These are phyloP conservation scores for Hsuehochloa calcarea DNA, from an alignment of 176 grass and related monocot species.

Conservation along the genomic window DNA sequence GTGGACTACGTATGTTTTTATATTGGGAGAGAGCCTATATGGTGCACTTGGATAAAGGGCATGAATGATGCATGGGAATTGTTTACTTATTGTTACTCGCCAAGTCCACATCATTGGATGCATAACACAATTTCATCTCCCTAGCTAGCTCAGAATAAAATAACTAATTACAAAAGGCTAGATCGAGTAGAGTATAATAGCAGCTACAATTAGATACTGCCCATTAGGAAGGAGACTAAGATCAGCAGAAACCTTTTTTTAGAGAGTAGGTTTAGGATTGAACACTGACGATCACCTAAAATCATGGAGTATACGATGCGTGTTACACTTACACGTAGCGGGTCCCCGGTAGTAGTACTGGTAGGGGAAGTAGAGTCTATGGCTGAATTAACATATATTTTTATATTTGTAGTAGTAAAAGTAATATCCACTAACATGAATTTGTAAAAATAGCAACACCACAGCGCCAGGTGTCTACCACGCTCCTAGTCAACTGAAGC, in stretches of 20 bases:
- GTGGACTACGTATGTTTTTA: background rate
- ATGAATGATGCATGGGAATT: background rate
- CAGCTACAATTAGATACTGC: conserved; percentile 15
- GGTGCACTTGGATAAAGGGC: conserved; percentile 1
- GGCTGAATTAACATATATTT: too few species aligned
- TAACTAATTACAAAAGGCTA: background rate
- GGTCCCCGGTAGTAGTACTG: background rate
- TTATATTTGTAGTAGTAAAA: too few species aligned
- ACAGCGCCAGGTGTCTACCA: too few species aligned
- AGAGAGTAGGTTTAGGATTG: background rate
- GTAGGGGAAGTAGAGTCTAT: background rate
- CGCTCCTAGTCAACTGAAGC: too few species aligned
- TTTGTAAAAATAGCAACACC: too few species aligned
- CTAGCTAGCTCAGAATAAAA: background rate
- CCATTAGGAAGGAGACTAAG: background rate
- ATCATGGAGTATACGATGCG: background rate
- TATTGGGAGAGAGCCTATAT: background rate
- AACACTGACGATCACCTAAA: background rate
- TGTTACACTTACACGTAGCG: background rate
- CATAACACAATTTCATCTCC: background rate
- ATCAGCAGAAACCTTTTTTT: background rate
- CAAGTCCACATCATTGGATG: background rate
- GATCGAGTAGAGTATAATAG: background rate
- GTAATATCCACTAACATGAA: too few species aligned
- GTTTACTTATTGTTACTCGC: background rate